These are phyloP conservation scores for Acmispon strigosus DNA, from an alignment of 306 rosid genomes.

Conservation along the genomic window DNA sequence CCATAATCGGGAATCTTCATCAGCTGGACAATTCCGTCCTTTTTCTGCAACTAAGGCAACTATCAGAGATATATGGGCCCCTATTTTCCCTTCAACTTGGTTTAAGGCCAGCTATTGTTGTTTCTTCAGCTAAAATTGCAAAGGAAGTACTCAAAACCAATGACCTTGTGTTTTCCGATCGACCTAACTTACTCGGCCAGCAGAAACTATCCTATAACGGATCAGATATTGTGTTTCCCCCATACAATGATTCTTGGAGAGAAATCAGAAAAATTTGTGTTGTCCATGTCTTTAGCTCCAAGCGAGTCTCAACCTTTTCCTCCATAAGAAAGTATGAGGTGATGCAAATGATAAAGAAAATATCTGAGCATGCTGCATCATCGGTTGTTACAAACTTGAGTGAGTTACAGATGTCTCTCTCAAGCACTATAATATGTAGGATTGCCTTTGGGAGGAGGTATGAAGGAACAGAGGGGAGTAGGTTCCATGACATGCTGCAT, in stretches of 20 bases:
- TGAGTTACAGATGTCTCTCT: slow-evolving; percentile 4
- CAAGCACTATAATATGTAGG: slow-evolving; percentile 22
- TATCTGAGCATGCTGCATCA: slow-evolving; percentile 7
- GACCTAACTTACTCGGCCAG: slow-evolving; percentile 18
- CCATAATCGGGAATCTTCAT: slow-evolving; percentile 40
- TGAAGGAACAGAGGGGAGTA: background rate
- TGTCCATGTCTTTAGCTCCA: slow-evolving; percentile 23
- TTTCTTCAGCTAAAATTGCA: slow-evolving; percentile 16
- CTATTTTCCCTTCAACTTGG: slow-evolving; percentile 33
- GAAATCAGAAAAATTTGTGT: slow-evolving; percentile 33
- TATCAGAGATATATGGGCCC: slow-evolving; percentile 23
- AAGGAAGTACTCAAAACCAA: slow-evolving; percentile 7
- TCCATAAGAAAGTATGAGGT: slow-evolving; percentile 18
- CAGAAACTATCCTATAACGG: slow-evolving; percentile 30
- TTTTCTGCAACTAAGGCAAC: slow-evolving; percentile 18
- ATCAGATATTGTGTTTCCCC: slow-evolving; percentile 23
- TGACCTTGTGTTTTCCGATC: slow-evolving; percentile 14
- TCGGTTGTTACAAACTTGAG: slow-evolving; percentile 7
- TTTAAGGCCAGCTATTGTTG: slow-evolving; percentile 12
- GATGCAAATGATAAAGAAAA: background rate
- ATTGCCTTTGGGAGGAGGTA: slow-evolving; percentile 31
- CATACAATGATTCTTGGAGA: slow-evolving; percentile 32
- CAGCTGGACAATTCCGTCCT: slow-evolving; percentile 2
- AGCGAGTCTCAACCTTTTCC: slow-evolving; percentile 6
- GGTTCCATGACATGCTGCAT: slow-evolving; percentile 17